Percentiles rank a stretch among this genome's conserved stretches.
phyloP scores from a whole-genome alignment of 2,329 filamentous ascomycete genomes.

The Colletotrichum tropicicola region DNA sequence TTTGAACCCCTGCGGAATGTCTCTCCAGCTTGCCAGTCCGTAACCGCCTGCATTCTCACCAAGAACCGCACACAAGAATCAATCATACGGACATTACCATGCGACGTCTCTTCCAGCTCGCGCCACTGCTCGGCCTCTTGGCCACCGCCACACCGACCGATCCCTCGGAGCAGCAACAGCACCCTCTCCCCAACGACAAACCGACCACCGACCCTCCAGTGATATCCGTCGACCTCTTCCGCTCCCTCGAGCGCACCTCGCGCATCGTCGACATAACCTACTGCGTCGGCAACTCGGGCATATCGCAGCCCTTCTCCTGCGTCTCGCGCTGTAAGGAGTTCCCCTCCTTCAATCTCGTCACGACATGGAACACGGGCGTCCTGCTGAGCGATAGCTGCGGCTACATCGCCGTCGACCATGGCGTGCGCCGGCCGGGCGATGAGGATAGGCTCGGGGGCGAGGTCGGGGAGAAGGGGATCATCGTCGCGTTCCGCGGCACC shows the following conservation, averaged over 20 bases:
- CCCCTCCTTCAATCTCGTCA: conserved; percentile 78
- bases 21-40: not conserved
- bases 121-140: conserved; percentile 4
- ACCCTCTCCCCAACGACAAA: not conserved
- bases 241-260: conserved; percentile 85
- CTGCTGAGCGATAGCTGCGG: conserved; percentile 91
- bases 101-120: conserved; percentile 8
- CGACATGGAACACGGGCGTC: conserved; percentile 89
- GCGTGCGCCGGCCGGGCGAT: conserved; percentile 34
- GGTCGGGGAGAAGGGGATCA: conserved; percentile 58
- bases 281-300: conserved; percentile 87
- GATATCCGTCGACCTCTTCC: conserved; percentile 74
- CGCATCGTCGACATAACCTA: conserved; percentile 94
- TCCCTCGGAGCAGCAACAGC: not conserved
- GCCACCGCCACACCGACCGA: not conserved
- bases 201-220: not conserved
- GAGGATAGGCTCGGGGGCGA: conserved; percentile 36
- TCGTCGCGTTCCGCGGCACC: conserved; percentile 92
- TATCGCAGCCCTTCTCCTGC: conserved; percentile 85
- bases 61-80: not conserved
- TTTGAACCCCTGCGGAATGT: conserved; percentile 3
- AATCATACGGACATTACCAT: not conserved
- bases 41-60: not conserved
- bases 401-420: conserved; percentile 89
- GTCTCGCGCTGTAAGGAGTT: conserved; percentile 88